Evolutionary conservation across 768 basidiomycete species (phyloP), one percentile per base, ranked within the genome.

Genomic region (Kwoniella mangroviensis): DNA sequence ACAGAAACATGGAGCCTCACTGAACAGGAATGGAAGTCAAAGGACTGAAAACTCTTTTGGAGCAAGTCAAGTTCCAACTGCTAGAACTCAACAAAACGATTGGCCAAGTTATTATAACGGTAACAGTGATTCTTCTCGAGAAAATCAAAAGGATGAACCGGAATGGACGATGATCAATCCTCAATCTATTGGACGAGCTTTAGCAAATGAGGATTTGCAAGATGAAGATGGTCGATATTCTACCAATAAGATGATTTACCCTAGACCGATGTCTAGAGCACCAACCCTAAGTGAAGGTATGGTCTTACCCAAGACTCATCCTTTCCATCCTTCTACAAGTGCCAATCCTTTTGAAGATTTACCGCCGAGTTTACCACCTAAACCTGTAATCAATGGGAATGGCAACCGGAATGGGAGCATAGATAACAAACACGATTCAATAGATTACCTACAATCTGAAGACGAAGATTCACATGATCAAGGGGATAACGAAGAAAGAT

Each of bases 211-310:
- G 6, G 15, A 24, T n/a, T 4, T n/a, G 15, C 19, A 28, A 3
- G 22, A 34, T 40, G 26, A 5, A 10, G 70, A 72, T 41, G 51
- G 51, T 13, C 41, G 71, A 67, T 74, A 73, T 53, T 72, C 71
- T 9, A 22, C 40, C 3, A 21, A 53, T 40, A 41, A 72, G 28
- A 53, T 67, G 40, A 40, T 72, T 49, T 79, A 77, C 60, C 79
- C 79, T 19, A 67, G 79, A 26, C 79, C 72, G 7, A 70, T 79
- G 69, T 79, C 79, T 24, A 67, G 79, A 15, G 79, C 79, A 17
- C 75, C 79, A 3, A 79, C 79, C 10, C 28, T 76, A 0, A 43
- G 42, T 17, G 75, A 74, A 42, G 78, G 75, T n/a, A 60, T 43
- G 58, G 59, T 43, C 26, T 26, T 65, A 43, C 55, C 26, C 15